Percentiles rank a stretch among this genome's conserved stretches.
Evolutionary conservation across 2,329 filamentous ascomycete species (phyloP).

Genomic region (Aspergillus fumigatus): DNA sequence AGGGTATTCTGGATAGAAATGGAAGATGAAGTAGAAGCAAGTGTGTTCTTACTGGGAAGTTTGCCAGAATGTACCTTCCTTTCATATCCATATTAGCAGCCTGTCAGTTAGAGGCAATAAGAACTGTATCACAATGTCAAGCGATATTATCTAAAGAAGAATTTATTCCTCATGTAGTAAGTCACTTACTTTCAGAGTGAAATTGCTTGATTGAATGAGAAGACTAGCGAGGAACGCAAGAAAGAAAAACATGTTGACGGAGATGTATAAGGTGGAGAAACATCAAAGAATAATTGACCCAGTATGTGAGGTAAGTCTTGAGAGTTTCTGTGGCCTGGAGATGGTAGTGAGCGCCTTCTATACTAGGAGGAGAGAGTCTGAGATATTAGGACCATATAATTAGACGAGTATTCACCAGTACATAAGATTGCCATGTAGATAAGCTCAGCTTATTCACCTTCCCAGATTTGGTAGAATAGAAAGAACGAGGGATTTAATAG

Average conservation of each 20-base stretch:
- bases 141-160: too few species aligned
- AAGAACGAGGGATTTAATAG: too few species aligned
- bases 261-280: background rate
- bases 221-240: too few species aligned
- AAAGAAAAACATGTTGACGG: background rate
- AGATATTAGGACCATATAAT: background rate
- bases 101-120: too few species aligned
- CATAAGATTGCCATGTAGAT: too few species aligned
- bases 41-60: background rate
- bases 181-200: too few species aligned
- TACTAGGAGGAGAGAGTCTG: background rate
- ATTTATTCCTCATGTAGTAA: too few species aligned
- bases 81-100: background rate
- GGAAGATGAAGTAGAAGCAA: background rate
- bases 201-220: too few species aligned
- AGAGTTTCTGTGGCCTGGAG: background rate
- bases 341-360: background rate
- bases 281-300: background rate
- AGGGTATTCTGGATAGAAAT: background rate
- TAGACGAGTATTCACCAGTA: background rate
- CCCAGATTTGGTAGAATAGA: too few species aligned
- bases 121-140: too few species aligned
- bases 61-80: background rate
- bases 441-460: too few species aligned
- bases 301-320: background rate